Evolutionary conservation across 148 eudicot genomes (phyloP).

Genomic region (Limonium bicolor): DNA sequence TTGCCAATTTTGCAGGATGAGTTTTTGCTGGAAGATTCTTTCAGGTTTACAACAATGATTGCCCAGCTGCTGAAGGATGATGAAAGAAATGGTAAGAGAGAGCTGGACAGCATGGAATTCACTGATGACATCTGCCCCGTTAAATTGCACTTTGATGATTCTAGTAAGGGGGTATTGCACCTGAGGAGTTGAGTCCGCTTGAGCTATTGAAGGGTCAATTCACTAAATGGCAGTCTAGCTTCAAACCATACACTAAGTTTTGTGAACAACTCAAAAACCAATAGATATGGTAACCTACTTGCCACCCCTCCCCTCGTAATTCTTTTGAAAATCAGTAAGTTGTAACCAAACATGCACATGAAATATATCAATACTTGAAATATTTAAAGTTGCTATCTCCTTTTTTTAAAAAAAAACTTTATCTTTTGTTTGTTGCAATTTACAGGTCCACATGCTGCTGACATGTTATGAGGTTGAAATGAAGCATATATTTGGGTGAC

Average conservation of each 20-base stretch:
- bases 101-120: conserved; percentile 1
- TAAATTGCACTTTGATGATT: conserved; percentile 4
- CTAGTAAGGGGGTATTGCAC: background rate
- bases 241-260: conserved; percentile 7
- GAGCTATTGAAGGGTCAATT: conserved; percentile 4
- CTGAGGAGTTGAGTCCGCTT: conserved; percentile 3
- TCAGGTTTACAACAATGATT: conserved; percentile 15
- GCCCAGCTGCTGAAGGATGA: conserved; percentile 2
- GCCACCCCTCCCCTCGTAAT: too few relatives aligned
- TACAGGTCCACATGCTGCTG: too few relatives aligned
- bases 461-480: too few relatives aligned
- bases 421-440: too few relatives aligned
- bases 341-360: too few relatives aligned
- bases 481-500: too few relatives aligned
- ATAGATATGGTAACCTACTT: conserved; percentile 1
- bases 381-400: too few relatives aligned
- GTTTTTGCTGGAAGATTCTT: conserved; percentile 9
- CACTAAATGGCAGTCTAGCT: conserved; percentile 5
- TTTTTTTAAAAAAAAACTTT: too few relatives aligned
- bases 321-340: too few relatives aligned
- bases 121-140: conserved; percentile 6
- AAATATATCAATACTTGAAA: too few relatives aligned
- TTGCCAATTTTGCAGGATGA: background rate
- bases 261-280: background rate
- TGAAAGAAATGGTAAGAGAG: background rate